These are phyloP conservation scores for Entophlyctis luteolus DNA, from an alignment of 192 early-diverging fungal genomes.

Conservation along the genomic window DNA sequence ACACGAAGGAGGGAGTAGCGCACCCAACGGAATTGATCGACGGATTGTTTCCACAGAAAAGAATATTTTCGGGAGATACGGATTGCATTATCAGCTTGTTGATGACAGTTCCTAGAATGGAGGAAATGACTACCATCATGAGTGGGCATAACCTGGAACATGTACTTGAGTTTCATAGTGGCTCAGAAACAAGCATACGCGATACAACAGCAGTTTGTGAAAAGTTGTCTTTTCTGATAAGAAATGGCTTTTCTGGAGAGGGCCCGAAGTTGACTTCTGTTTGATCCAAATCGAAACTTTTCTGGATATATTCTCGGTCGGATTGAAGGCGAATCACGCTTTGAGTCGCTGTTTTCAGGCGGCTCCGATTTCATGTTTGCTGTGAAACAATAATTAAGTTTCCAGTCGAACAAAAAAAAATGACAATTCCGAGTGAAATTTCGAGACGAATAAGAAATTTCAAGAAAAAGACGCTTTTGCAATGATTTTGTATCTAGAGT, in stretches of 20 bases:
- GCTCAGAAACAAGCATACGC: not conserved
- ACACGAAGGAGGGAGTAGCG: not conserved
- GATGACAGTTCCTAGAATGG: conserved; percentile 54
- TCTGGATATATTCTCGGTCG: not conserved
- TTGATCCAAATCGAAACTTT: not conserved
- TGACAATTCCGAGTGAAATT: too few species aligned
- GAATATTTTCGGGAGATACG: conserved; percentile 28
- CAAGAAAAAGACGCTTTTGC: too few species aligned
- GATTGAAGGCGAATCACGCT: too few species aligned
- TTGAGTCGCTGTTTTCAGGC: too few species aligned
- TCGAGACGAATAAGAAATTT: too few species aligned
- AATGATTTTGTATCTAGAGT: too few species aligned
- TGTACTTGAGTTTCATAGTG: not conserved
- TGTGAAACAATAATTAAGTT: too few species aligned
- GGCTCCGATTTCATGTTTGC: too few species aligned
- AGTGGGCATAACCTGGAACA: conserved; percentile 46
- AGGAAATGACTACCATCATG: conserved; percentile 62
- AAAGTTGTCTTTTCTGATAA: conserved; percentile 17
- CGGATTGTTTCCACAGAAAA: conserved; percentile 38
- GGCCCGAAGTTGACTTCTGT: conserved; percentile 33
- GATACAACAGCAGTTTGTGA: conserved; percentile 26
- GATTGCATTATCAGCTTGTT: conserved; percentile 44
- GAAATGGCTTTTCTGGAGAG: conserved; percentile 17
- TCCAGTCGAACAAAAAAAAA: too few species aligned
- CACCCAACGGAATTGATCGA: conserved; percentile 22